Conservation (phyloP, 495 filamentous ascomycete genomes). For the Terfezia claveryi region DNA sequence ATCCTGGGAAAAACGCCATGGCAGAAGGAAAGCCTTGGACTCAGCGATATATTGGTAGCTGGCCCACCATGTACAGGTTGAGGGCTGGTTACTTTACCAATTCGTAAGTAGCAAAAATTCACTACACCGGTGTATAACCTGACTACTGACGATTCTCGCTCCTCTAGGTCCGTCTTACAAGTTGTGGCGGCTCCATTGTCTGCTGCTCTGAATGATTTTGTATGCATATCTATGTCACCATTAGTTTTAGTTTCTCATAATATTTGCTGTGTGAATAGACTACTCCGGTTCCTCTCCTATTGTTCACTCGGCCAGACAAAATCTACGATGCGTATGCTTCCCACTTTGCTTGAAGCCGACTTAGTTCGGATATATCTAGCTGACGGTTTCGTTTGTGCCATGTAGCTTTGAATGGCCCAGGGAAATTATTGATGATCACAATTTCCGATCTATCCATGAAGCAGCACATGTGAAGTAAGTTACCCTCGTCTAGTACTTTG, state of each 20-base stretch:
- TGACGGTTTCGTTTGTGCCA: too few species aligned
- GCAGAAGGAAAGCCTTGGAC: constrained; percentile 3
- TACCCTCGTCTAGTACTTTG: neutral
- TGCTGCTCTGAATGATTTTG: neutral
- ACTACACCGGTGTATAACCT: too few species aligned
- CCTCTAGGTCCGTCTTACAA: neutral
- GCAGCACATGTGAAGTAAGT: constrained; percentile 2
- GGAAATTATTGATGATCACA: constrained; percentile 9
- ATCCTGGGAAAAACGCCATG: constrained; percentile 6
- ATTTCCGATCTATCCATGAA: constrained; percentile 13
- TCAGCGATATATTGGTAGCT: constrained; percentile 8
- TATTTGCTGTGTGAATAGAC: neutral
- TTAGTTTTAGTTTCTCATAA: neutral
- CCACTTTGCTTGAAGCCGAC: neutral
- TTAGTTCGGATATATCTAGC: too few species aligned
- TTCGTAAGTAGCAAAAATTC: constrained; percentile 1
- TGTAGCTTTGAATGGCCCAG: constrained; percentile 9
- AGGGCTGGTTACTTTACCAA: constrained; percentile 15
- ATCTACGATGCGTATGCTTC: neutral
- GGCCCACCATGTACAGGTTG: constrained; percentile 12
- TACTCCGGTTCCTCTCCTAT: neutral
- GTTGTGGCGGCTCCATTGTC: neutral
- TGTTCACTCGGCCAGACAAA: neutral
- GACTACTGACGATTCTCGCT: too few species aligned
- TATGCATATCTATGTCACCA: neutral